phyloP scores from a whole-genome alignment of 2,329 filamentous ascomycete genomes.

The Cyphellophora europaea region DNA sequence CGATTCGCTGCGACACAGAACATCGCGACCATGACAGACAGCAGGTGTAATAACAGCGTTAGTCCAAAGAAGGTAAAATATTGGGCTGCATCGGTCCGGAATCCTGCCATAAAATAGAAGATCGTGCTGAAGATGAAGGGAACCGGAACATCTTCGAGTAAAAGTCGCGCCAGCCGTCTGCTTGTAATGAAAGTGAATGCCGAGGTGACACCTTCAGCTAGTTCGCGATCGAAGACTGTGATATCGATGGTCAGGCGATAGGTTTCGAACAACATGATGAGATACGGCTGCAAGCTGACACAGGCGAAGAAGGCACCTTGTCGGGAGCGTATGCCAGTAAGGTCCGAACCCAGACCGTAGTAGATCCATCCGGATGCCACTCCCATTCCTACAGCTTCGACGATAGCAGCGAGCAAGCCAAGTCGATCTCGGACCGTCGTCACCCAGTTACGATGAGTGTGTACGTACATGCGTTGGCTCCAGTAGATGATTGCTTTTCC shows the following conservation, averaged over 20 bases:
- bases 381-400: constrained; percentile 63
- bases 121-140: constrained; percentile 52
- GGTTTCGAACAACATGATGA: constrained; percentile 66
- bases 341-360: constrained; percentile 52
- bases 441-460: constrained; percentile 60
- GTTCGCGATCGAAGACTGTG: constrained; percentile 65
- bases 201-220: constrained; percentile 61
- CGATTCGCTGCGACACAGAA: constrained; percentile 56
- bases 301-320: constrained; percentile 65
- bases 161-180: constrained; percentile 56
- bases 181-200: constrained; percentile 62
- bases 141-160: constrained; percentile 55
- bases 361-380: constrained; percentile 68
- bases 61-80: constrained; percentile 61
- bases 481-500: not conserved
- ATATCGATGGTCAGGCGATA: constrained; percentile 69
- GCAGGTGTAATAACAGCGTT: constrained; percentile 61
- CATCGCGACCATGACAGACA: constrained; percentile 62
- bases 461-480: constrained; percentile 32
- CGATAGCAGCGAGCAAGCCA: constrained; percentile 60
- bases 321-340: constrained; percentile 63
- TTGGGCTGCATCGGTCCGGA: constrained; percentile 39
- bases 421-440: constrained; percentile 69
- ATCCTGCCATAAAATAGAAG: constrained; percentile 54
- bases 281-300: constrained; percentile 63